Base-by-base conservation (phyloP, 768 basidiomycete genomes). In the Hericium alpestre region DNA sequence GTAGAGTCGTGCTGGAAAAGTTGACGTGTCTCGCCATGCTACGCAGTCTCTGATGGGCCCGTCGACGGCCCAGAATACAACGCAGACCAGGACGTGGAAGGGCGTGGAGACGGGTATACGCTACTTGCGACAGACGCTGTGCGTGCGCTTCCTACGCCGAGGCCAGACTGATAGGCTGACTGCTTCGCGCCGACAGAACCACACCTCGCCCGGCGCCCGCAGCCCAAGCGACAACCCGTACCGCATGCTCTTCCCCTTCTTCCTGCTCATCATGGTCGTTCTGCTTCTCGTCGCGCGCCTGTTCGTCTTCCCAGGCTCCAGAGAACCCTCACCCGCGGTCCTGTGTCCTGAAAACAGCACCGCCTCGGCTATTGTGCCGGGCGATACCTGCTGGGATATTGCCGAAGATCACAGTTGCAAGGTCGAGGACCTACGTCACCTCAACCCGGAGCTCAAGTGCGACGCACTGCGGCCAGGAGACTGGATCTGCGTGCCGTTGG, bases 321-420 rank as follows among this genome's bases (percentile, higher is more conserved):
- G 27, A 38, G 49, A 57, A 9, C 59, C 46, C 41, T 53, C 52
- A 40, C 46, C 61, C 15, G 27, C 55, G 27, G 50, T 23, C 3
- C 11, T 46, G 22, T 63, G 62, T 37, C 60, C 57, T 13, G 51
- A 55, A 38, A 60, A 57, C 38, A 63, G 60, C 46, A 52, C 62
- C 25, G 57, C 60, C 40, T 60, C 61, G 25, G 46, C 53, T 4
- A 40, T 63, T 43, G 60, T 56, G 38, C 51, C 62, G 13, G 62
- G 62, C 22, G 62, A 63, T 46, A 63, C 62, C n/a, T 63, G 62
- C 54, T 63, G 62, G 62, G 58, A 48, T 43, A 59, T 63, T 40
- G 60, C 55, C 11, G 53, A 61, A n/a, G 43, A 52, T 16, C 55
- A 56, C 32, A 57, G 62, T 13, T 63, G 62, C 51, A 56, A 47